phyloP scores from a whole-genome alignment of 192 early-diverging fungal genomes.

The Linnemannia elongata region DNA sequence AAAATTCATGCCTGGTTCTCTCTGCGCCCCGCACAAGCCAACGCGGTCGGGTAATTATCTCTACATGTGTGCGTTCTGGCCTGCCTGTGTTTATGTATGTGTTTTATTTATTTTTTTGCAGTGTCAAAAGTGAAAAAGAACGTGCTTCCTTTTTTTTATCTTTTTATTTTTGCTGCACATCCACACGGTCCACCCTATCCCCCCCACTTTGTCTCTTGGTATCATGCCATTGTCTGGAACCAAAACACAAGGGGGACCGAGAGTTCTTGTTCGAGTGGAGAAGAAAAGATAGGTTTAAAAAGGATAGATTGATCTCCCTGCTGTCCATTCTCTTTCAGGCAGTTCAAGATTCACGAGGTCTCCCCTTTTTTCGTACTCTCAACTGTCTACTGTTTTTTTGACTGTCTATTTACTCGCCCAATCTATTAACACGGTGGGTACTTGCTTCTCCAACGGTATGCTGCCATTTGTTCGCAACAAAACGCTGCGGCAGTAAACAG shows the following conservation, averaged over 20 bases:
- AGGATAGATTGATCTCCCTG: background rate
- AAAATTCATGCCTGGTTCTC: no score
- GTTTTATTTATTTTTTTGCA: no score
- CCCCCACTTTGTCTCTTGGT: background rate
- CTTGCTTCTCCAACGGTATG: background rate
- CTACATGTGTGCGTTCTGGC: no score
- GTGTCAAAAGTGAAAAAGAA: no score
- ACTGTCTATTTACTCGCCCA: background rate
- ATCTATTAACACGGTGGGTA: background rate
- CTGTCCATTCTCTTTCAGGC: background rate
- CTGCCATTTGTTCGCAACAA: background rate
- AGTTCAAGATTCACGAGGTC: background rate
- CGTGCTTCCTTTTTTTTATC: background rate
- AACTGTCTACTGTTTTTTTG: background rate
- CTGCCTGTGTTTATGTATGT: no score
- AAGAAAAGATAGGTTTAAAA: background rate
- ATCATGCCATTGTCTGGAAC: background rate
- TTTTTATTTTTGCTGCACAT: background rate
- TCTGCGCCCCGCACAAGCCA: no score
- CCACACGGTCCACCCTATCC: background rate
- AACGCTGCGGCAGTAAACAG: background rate
- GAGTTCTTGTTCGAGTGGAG: background rate
- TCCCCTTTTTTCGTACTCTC: background rate
- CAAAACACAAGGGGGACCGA: background rate
- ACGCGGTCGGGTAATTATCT: no score